These are phyloP conservation scores for Pinus tabuliformis DNA, from an alignment of 75 land plant genomes.

Conservation along the genomic window DNA sequence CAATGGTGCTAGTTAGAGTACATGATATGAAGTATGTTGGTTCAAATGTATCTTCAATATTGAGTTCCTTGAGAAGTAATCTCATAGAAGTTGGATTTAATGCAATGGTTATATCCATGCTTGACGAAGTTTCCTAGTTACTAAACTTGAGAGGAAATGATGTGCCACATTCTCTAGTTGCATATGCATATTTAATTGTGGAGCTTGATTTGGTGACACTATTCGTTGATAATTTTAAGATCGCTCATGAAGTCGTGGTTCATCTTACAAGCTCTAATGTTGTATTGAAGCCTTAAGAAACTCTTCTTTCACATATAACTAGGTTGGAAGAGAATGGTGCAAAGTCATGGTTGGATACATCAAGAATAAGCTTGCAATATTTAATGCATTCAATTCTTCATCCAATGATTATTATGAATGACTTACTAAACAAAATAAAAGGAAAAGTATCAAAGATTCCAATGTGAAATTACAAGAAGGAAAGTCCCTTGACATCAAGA, in stretches of 20 bases:
- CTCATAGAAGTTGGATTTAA: no score
- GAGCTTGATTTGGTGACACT: constrained; percentile 61
- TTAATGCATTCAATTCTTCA: constrained; percentile 56
- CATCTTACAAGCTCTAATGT: constrained; percentile 74
- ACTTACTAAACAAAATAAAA: constrained; percentile 8
- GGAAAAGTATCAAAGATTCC: no score
- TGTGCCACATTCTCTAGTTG: constrained; percentile 88
- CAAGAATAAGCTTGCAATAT: constrained; percentile 85
- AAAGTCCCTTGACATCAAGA: constrained; percentile 11
- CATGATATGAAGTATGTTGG: no score
- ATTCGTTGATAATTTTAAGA: constrained; percentile 67
- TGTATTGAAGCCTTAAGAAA: constrained; percentile 74
- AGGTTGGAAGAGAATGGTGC: constrained; percentile 75
- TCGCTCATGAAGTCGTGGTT: constrained; percentile 64
- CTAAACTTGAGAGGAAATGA: constrained; percentile 63
- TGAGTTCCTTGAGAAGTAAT: no score
- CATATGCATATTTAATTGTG: constrained; percentile 87
- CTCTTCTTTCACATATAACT: constrained; percentile 66
- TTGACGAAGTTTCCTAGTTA: no score
- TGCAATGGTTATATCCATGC: no score
- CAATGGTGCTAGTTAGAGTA: no score
- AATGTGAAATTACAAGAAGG: neutral
- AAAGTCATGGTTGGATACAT: constrained; percentile 78
- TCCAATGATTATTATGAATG: constrained; percentile 28
- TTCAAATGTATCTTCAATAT: no score